phyloP scores from a whole-genome alignment of 1,139 yeast species.

The Kurtzmaniella natalensis region DNA sequence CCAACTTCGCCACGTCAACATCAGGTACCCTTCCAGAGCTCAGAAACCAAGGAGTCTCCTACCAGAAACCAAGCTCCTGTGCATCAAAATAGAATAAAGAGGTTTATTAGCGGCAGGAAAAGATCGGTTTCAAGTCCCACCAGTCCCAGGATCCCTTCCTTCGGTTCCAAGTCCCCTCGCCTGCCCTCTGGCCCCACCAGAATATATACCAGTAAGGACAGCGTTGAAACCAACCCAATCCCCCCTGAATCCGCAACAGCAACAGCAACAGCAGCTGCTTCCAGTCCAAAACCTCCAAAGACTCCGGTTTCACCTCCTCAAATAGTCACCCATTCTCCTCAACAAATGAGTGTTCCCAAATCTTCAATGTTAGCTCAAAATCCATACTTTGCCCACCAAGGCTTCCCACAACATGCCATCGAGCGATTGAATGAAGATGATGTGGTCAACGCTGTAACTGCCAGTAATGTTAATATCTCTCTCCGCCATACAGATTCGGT shows the following conservation, averaged over 20 bases:
- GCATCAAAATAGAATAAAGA: conserved; percentile 9
- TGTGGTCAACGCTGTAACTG: conserved; percentile 9
- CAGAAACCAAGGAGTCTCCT: conserved; percentile 10
- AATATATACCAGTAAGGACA: too few relatives aligned
- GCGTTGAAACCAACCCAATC: too few relatives aligned
- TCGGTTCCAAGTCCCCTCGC: not conserved
- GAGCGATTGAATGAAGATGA: conserved; percentile 17
- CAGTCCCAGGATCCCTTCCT: not conserved
- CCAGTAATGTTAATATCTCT: conserved; percentile 25
- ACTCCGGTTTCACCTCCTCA: conserved; percentile 5
- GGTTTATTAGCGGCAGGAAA: conserved; percentile 19
- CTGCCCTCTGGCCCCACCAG: conserved; percentile 10
- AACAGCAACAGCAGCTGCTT: conserved; percentile 1
- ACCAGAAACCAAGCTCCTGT: conserved; percentile 7
- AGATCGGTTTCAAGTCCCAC: conserved; percentile 22
- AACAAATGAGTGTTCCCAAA: conserved; percentile 14
- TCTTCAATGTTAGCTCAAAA: conserved; percentile 22
- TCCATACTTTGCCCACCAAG: conserved; percentile 52
- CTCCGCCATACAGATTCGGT: conserved; percentile 45
- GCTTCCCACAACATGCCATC: conserved; percentile 45
- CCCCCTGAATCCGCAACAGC: conserved; percentile 6
- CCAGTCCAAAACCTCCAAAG: conserved; percentile 1
- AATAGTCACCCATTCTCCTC: conserved; percentile 4
- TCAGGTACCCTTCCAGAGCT: conserved; percentile 3
- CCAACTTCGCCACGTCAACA: conserved; percentile 10